A percentile compares a stretch with the other conserved stretches of the same genome.
Evolutionary conservation across 2,329 filamentous ascomycete species (phyloP).

Genomic region (Mycogone perniciosa): DNA sequence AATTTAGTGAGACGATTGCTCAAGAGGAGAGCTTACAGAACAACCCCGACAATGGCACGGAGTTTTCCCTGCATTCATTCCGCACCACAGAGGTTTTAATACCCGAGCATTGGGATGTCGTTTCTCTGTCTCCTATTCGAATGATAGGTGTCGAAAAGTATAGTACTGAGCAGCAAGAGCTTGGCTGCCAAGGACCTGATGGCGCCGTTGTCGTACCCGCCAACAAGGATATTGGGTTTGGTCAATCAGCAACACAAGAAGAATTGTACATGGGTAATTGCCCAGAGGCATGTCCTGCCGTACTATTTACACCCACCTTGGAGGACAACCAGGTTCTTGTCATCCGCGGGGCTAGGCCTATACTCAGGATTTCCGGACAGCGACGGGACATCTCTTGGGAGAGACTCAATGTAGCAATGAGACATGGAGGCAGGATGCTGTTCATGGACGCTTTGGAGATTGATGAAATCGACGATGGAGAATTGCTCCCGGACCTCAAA

Average conservation of each 20-base stretch:
- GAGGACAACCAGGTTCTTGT: constrained; percentile 21
- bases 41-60: background rate
- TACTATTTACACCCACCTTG: constrained; percentile 27
- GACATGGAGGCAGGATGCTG: constrained; percentile 24
- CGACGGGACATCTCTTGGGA: constrained; percentile 24
- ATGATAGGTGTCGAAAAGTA: constrained; percentile 18
- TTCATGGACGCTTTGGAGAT: constrained; percentile 34
- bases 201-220: constrained; percentile 27
- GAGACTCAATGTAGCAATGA: background rate
- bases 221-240: constrained; percentile 30
- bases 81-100: background rate
- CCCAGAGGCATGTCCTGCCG: constrained; percentile 29
- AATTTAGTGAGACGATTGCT: constrained; percentile 8
- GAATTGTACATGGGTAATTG: constrained; percentile 29
- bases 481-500: constrained; percentile 22
- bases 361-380: constrained; percentile 25
- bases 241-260: constrained; percentile 31
- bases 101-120: background rate
- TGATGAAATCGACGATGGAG: constrained; percentile 19
- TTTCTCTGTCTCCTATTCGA: constrained; percentile 12
- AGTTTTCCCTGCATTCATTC: constrained; percentile 19
- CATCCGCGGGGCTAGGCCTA: constrained; percentile 23
- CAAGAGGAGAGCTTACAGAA: constrained; percentile 2
- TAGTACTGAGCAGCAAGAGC: constrained; percentile 20
- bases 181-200: constrained; percentile 17